Base-by-base conservation (phyloP, 73 alveolate species). In the Uronychia setigera region DNA sequence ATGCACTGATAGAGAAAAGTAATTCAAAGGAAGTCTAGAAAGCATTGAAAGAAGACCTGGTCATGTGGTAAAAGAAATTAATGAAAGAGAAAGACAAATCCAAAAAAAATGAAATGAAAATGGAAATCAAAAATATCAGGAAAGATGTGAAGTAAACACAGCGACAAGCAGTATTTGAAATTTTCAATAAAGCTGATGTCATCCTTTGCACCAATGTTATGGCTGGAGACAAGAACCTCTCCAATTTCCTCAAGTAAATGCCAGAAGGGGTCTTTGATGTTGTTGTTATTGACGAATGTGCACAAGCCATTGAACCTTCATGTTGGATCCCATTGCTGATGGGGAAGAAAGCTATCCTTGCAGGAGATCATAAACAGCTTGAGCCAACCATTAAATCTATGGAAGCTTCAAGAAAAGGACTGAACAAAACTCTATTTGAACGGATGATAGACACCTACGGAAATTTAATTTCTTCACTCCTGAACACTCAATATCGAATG, bases 301-400 rank as follows among this genome's bases (percentile, higher is more conserved):
- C 99, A 46, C 97, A 98, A 85, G 98, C 99, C 1, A 89, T 97
- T 25, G 99, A 98, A 85, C 93, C 97, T 9, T 87, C 96, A 58
- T 97, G 99, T 82, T 97, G 99, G 99, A 94, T 98, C n/a, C 99
- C 99, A 33, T 91, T 98, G 30, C 92, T 93, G 80, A 84, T 86
- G 82, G 99, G 99, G 26, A 96, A 92, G 77, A 98, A 97, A 96
- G 91, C 92, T 74, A 97, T 98, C 32, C 89, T 98, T 82, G 99
- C 99, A 0, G 99, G 99, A n/a, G 99, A 98, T 90, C 99, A 98
- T 83, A 87, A 94, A 79, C 98, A 98, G 87, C 95, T 98, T 31
- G 99, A 99, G 27, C 99, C 99, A 25, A 98, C 99, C 0, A 92
- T 98, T 0, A 98, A 97, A 90, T 91, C 98, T 32, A 87, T 91